Percentiles rank a stretch among this genome's conserved stretches.
Evolutionary conservation across 2,329 filamentous ascomycete species (phyloP).

Genomic region (Cylindrodendrum hubeiense): DNA sequence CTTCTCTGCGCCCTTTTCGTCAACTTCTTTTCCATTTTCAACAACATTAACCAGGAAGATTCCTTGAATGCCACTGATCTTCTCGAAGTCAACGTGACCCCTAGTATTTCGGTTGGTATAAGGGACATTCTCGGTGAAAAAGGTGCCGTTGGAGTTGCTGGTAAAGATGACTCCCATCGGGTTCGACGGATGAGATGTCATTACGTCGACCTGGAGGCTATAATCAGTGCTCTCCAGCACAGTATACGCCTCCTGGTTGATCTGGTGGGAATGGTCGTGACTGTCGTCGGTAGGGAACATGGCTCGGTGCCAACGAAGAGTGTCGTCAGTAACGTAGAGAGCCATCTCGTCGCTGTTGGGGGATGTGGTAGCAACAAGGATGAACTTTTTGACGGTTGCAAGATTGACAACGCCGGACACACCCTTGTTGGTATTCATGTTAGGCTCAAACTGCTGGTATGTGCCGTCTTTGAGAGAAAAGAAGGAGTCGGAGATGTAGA

Average conservation of each 20-base stretch:
- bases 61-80: constrained; percentile 90
- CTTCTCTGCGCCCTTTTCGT: constrained; percentile 68
- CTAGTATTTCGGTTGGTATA: constrained; percentile 86
- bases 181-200: constrained; percentile 73
- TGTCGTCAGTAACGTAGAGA: constrained; percentile 89
- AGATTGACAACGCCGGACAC: constrained; percentile 86
- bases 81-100: constrained; percentile 94
- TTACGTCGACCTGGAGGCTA: constrained; percentile 96
- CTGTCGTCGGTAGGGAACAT: constrained; percentile 87
- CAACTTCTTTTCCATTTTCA: constrained; percentile 84
- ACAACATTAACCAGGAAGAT: constrained; percentile 92
- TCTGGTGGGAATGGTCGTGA: constrained; percentile 73
- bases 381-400: constrained; percentile 85
- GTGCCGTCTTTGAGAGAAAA: constrained; percentile 69
- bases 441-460: constrained; percentile 78
- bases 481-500: constrained; percentile 86
- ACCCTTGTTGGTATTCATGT: constrained; percentile 78
- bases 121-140: constrained; percentile 91
- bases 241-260: constrained; percentile 90
- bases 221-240: constrained; percentile 97
- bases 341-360: constrained; percentile 89
- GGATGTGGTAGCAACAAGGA: constrained; percentile 86
- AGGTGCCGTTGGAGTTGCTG: constrained; percentile 97
- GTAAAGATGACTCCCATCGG: constrained; percentile 92
- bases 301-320: constrained; percentile 88